Base-by-base conservation (phyloP, 2,329 filamentous ascomycete genomes). In the Chrysoporthe deuterocubensis region DNA sequence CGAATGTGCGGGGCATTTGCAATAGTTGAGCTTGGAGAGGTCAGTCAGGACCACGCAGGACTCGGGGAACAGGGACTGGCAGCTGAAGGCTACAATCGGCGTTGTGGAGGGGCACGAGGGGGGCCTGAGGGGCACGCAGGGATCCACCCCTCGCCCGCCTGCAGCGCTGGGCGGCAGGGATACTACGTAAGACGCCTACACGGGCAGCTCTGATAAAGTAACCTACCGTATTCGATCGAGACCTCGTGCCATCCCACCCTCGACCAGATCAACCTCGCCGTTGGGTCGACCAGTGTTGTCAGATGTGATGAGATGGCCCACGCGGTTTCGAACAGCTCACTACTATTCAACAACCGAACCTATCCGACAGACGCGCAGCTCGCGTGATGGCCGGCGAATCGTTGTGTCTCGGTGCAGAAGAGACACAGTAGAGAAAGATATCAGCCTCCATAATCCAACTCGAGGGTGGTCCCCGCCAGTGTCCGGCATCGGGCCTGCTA, bases 1-100 rank as follows among this genome's bases (percentile, higher is more conserved):
- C 72, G 71, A 74, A 75, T 75, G 78, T 82, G 82, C 81, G 82
- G 82, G 82, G 82, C 82, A 84, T 83, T 73, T 70, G 66, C 66
- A 69, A 69, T 66, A 16, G 54, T 44, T 34, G 44, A 56, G 63
- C 62, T 63, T 59, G 42, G 32, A 64, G 44, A 63, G 59, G 59
- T 43, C 63, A 60, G 21, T 26, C 6, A 18, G 48, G 40, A 57
- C 26, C 2, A 26, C 26, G 26, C 26, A 26, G 21, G 37, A 40
- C 32, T 16, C 34, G 21, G 62, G 14, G 63, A 63, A 32, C 66
- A 66, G 57, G 44, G 58, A 34, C 67, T 58, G 62, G 26, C 42
- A 43, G 57, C 57, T 26, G n/a, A 60, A 42, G 57, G 57, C 57
- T 60, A 60, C 57, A 60, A 60, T 60, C 57, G 57, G 57, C 57